Evolutionary conservation across 305 asterid genomes (phyloP), one percentile per base, ranked within the genome.

Genomic region (Ajuga reptans): DNA sequence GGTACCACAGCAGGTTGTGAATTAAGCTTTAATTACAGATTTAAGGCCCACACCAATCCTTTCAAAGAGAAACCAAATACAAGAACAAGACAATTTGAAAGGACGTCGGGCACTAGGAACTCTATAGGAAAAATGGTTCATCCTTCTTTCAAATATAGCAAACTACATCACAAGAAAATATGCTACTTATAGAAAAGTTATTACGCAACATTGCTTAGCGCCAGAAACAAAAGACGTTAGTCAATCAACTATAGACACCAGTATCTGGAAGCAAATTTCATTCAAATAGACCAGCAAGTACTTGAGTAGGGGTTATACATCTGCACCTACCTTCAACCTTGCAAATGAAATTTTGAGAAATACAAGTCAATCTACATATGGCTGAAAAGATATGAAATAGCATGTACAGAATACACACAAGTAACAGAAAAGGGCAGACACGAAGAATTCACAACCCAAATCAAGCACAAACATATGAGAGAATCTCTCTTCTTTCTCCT

Each of bases 1-100:
- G 21, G 64, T 52, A 75, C 52, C 59, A 72, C 29, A 49, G 31
- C 71, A 74, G 65, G 46, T 45, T 41, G 54, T 59, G 24, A 17
- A 24, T 4, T 29, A 57, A 58, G 49, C 53, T 34, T 46, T 18
- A 52, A 53, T 12, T 62, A 18, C 16, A 36, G 67, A 53, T 33
- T 33, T 46, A 60, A 4, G 7, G 41, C 24, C 24, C 52, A 18
- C 37, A 12, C 18, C 18, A 18, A 57, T 51, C 31, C 58, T 33
- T 46, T 42, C 54, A 71, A 66, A 62, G 33, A 58, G 61, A 60
- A 78, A 37, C 45, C 34, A 39, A 61, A 51, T 5, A 55, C 45
- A n/a, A n/a, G 11, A 50, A 46, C 67, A 21, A 27, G 52, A 12
- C 54, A 37, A 45, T 37, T 11, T 11, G 43, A 31, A 37, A 2